Percentiles rank a stretch among this genome's conserved stretches.
phyloP scores from a whole-genome alignment of 495 filamentous ascomycete genomes.

The Penicillium salamii region DNA sequence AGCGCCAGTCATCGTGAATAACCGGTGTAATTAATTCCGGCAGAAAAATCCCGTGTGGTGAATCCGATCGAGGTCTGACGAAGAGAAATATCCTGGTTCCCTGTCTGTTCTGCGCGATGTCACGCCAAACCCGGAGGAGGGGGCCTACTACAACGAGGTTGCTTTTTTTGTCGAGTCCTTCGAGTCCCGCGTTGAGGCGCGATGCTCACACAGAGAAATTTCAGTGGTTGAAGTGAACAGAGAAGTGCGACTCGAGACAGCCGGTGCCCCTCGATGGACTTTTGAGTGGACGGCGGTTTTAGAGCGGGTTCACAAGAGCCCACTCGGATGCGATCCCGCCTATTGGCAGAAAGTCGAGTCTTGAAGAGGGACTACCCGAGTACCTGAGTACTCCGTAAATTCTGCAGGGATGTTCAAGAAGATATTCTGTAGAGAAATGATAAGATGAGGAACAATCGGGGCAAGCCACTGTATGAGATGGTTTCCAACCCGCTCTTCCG shows the following conservation, averaged over 20 bases:
- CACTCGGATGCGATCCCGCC: conserved; percentile 47
- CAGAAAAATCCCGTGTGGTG: neutral
- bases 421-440: too few relatives aligned
- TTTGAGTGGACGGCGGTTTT: conserved; percentile 33
- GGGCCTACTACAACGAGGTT: conserved; percentile 35
- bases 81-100: conserved; percentile 27
- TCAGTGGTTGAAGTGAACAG: conserved; percentile 36
- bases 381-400: too few relatives aligned
- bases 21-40: neutral
- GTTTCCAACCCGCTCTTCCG: conserved; percentile 17
- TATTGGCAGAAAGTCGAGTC: conserved; percentile 20
- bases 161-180: too few relatives aligned
- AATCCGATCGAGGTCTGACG: neutral
- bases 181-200: conserved; percentile 41
- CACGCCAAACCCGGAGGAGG: conserved; percentile 43
- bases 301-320: conserved; percentile 36
- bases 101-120: conserved; percentile 41
- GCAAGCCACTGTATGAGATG: conserved; percentile 13
- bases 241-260: conserved; percentile 32
- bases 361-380: too few relatives aligned
- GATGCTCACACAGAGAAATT: conserved; percentile 34
- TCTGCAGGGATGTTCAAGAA: too few relatives aligned
- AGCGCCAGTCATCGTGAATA: conserved; percentile 49
- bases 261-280: conserved; percentile 46
- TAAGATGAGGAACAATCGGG: conserved; percentile 7